Base-by-base conservation (phyloP, 164 flowering plant genomes). In the Protea cynaroides region DNA sequence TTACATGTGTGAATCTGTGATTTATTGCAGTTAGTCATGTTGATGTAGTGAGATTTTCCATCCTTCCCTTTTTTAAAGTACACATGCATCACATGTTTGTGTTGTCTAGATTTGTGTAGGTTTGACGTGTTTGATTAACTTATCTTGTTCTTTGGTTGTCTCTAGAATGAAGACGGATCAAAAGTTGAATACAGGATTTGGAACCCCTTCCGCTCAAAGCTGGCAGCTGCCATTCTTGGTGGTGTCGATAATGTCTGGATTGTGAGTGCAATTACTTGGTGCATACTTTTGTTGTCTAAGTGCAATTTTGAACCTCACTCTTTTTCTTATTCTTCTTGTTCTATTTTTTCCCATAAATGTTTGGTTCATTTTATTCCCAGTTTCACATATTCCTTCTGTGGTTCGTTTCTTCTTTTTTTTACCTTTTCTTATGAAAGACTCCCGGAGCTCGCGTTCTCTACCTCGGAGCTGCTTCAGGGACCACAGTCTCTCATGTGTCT, bases 391-490 rank as follows among this genome's bases (percentile, higher is more conserved):
- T 4, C 38, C 22, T n/a, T 60, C 23, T 22, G 44, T 0, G 7
- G 0, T 17, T 11, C 25, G 29, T 7, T 49, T 3, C 38, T 14
- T 64, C 70, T 4, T 22, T 5, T 61, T 8, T 63, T 15, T 8
- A 9, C 63, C 63, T 1, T 19, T 17, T 49, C 37, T 68, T 13
- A 34, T 50, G 61, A 0, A 4, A 94, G 96, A 79, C 79, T 81
- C 97, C 99, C 66, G 99, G 96, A 59, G 84, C 93, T 9, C 64
- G 74, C 10, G 96, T 91, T 40, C 85, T 94, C 6, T 94, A 94
- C 72, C 92, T 94, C 52, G 99, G 97, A 23, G 99, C 99, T 73
- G 97, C 99, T 68, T 91, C 96, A 5, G 97, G 99, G 23, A 92
- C 99, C 18, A 89, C 99, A 13, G 97, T 95, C 0, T 95, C 97